Evolutionary conservation across 2,329 filamentous ascomycete species (phyloP).

Genomic region (Trichoderma sp.): DNA sequence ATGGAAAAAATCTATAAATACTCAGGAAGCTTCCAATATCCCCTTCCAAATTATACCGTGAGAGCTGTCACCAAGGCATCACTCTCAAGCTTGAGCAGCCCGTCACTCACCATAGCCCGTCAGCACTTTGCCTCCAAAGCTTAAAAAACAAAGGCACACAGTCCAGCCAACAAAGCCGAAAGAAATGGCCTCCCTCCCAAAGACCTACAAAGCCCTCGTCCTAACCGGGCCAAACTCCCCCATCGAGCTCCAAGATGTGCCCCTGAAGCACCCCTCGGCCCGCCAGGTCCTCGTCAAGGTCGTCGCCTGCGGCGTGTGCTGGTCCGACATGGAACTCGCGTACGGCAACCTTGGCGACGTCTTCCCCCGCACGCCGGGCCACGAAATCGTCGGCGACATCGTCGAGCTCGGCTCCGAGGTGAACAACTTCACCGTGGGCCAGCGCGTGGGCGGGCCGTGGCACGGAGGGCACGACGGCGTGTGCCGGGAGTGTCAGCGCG

Average conservation of each 20-base stretch:
- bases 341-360: conserved; percentile 48
- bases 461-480: conserved; percentile 54
- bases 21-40: background rate
- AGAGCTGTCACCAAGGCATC: background rate
- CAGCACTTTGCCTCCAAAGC: background rate
- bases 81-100: background rate
- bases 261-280: conserved; percentile 52
- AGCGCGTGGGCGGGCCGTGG: conserved; percentile 55
- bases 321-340: conserved; percentile 53
- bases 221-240: conserved; percentile 51
- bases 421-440: conserved; percentile 56
- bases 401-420: conserved; percentile 56
- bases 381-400: conserved; percentile 66
- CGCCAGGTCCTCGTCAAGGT: conserved; percentile 68
- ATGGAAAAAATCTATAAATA: background rate
- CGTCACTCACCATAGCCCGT: background rate
- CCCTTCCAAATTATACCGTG: background rate
- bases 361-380: conserved; percentile 63
- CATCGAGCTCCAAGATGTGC: conserved; percentile 56
- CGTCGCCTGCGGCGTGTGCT: conserved; percentile 69
- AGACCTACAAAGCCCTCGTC: conserved; percentile 64
- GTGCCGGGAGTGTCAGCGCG: conserved; percentile 62
- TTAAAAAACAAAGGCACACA: background rate
- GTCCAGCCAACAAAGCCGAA: background rate
- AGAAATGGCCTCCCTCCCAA: conserved; percentile 46